Evolutionary conservation across 2,329 filamentous ascomycete genomes (phyloP).

Genomic region (Pseudogymnoascus sp.): DNA sequence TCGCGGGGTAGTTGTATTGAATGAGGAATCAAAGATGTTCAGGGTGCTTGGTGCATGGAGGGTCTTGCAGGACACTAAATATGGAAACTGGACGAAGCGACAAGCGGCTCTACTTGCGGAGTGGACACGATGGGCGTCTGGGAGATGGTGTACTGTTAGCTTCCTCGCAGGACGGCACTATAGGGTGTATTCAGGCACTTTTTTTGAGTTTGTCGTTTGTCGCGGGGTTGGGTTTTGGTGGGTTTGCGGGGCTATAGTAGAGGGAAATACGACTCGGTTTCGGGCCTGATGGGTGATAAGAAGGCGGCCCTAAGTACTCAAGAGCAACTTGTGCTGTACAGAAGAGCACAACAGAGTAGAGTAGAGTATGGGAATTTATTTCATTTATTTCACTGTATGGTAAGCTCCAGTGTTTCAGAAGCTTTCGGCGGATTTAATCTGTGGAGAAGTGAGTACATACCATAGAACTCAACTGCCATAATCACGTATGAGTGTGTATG

Average conservation of each 20-base stretch:
- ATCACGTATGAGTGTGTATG: neutral
- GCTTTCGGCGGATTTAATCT: neutral
- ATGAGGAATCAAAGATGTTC: neutral
- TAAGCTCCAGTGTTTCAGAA: neutral
- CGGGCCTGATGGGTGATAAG: neutral
- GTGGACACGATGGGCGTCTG: neutral
- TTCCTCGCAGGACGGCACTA: neutral
- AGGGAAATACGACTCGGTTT: neutral
- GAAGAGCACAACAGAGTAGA: neutral
- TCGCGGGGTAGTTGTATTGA: neutral
- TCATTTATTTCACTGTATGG: neutral
- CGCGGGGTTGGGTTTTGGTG: neutral
- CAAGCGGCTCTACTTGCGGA: neutral
- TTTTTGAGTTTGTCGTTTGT: neutral
- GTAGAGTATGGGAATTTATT: neutral
- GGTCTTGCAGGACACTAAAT: neutral
- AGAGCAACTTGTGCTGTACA: neutral
- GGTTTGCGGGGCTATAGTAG: neutral
- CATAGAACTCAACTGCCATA: neutral
- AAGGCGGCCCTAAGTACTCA: neutral
- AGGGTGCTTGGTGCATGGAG: neutral
- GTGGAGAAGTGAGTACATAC: neutral
- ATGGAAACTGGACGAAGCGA: neutral
- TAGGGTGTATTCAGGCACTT: neutral
- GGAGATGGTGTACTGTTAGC: neutral